Base-by-base conservation (phyloP, 495 filamentous ascomycete species). In the Podospora australis region DNA sequence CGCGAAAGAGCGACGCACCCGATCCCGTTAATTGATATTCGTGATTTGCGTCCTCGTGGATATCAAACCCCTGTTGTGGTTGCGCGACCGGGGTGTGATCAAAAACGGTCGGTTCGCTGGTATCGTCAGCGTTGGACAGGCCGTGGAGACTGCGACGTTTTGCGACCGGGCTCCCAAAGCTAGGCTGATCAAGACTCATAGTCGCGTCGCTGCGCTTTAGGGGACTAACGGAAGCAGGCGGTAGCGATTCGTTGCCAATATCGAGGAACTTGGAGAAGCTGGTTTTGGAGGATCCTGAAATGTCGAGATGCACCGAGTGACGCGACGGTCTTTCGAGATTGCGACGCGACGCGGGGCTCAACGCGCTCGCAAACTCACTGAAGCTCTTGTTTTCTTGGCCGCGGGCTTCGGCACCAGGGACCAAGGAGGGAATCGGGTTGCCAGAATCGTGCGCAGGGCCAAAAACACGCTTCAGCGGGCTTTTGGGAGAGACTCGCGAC, bases 201-300 rank as follows among this genome's bases (percentile, higher is more conserved):
- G 84, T 83, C 5, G 86, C 84, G 65, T 98, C 92, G 56, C 82
- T 94, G 40, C 94, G 80, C 69, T 97, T 97, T 36, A 98, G 68
- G 0, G 92, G 92, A 61, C 91, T 96, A 23, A 84, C 81, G 39
- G 84, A 81, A 16, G 75, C 65, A 13, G 82, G 69, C 25, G 75
- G 68, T 10, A 70, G 44, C 1, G 65, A 28, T 8, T 69, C 68
- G 44, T 32, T 63, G 14, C 54, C 62, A 4, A 50, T 52, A 25
- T 74, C 73, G 20, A 68, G 50, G 32, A 76, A 63, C 54, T 69
- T 71, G n/a, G 71, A 60, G 45, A 78, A 39, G 48, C 66, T 45
- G 55, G 69, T 50, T 61, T 77, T 60, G 44, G 78, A 64, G 50
- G 78, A 63, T 44, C 71, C 70, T 46, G 70, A 56, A 54, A 70